Base-by-base conservation (phyloP, 2,329 filamentous ascomycete genomes). In the Penicillium janthinellum region DNA sequence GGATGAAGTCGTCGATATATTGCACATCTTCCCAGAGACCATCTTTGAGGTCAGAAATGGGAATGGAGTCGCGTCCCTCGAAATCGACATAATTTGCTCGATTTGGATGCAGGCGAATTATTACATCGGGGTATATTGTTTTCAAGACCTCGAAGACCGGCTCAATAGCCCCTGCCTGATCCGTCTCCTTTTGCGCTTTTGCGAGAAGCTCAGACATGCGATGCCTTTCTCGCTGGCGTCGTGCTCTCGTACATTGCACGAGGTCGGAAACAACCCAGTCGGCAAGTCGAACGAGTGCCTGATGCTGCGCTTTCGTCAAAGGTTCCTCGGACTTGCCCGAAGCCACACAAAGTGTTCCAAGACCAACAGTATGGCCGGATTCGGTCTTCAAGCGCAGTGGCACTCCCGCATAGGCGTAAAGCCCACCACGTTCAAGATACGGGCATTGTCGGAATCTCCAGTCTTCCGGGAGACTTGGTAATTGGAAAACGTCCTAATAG, bases 321-420 rank as follows among this genome's bases (percentile, higher is more conserved):
- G 61, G 56, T n/a, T 64, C 39, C 35, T 61, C 39, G 17, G 39
- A 50, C 22, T 47, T 59, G 14, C 37, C 53, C 7, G 61, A 61
- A 1, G 59, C 59, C 14, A 64, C 59, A 25, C 59, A 64, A 28
- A 64, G 56, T n/a, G 61, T 59, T 5, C 61, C 61, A 22, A 64
- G 56, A 39, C 38, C 31, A 34, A 64, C 59, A 50, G 52, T 59
- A 6, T 57, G 49, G 3, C 61, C 63, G 5, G 54, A 54, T 51
- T 61, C 58, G 5, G 50, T 25, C 31, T 63, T 59, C n/a, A 65
- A 31, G 15, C 63, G 63, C 28, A 65, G 58, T 10, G 63, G 63
- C 6, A 56, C 63, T n/a, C 63, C 63, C 11, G 63, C 63, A 22
- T 65, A 65, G 5, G 58, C 63, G 1, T 41, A 8, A 5, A 65